Evolutionary conservation across 768 basidiomycete genomes (phyloP), one percentile per base, ranked within the genome.

Genomic region (Cystofilobasidium bisporidii): DNA sequence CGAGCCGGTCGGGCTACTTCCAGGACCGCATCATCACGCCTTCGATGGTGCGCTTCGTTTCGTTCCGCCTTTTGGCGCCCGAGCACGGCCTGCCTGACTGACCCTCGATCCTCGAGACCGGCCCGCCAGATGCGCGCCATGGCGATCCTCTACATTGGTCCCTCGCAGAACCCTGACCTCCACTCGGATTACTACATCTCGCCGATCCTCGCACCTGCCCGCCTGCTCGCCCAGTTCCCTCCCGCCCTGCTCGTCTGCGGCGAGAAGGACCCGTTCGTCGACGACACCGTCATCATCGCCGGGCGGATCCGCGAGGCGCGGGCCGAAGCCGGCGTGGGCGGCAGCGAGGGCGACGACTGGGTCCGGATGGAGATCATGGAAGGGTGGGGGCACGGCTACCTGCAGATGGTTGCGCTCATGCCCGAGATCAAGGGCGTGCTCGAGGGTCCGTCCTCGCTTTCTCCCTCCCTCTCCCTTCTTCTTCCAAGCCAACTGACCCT

Each of bases 121-220:
- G 26, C n/a, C 41, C 65, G 53, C n/a, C 72, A 98, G 94, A 97
- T 97, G 91, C 89, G 96, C 41, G 93, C 94, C 0, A 99, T 99
- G 96, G 94, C 94, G 3, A 93, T 96, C 74, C 79, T 94, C 71
- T 96, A 96, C 78, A 87, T 99, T 68, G 94, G 94, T 0, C 94
- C 96, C 0, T 84, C 89, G 73, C 87, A 86, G 61, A 88, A 91
- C 75, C 96, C 96, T 10, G 92, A 98, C 77, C 93, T 99, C 76
- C 84, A 85, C 64, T 87, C 87, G 22, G 93, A 99, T 80, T 98
- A 97, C 78, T 87, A 90, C 79, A 85, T 99, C 72, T 97, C 94
- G 22, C 96, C 96, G 0, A 88, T 99, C 73, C 83, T 98, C 60
- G 84, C 93, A 10, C 94, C 94, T 6, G 80, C 82, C 59, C 80